A percentile compares a stretch with the other conserved stretches of the same genome.
Evolutionary conservation across 371 early-diverging fungal genomes (phyloP).

Genomic region (Encephalitozoon romaleae): DNA sequence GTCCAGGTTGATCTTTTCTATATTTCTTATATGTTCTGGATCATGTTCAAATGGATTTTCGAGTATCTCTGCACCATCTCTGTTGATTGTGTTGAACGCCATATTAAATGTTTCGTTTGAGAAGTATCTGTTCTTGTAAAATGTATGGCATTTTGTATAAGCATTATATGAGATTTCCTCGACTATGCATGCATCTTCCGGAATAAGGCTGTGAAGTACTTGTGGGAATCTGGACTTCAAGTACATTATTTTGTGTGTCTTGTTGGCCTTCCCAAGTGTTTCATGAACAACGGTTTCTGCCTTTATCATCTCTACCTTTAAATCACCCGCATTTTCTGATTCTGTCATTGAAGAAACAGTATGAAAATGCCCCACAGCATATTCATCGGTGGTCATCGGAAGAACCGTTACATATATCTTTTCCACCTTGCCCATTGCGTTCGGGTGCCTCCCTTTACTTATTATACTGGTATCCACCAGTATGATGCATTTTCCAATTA

Average conservation of each 20-base stretch:
- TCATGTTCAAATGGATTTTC: conserved; percentile 29
- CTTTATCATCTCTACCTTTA: conserved; percentile 37
- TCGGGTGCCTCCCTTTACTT: neutral
- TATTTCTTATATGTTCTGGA: neutral
- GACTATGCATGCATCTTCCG: conserved; percentile 53
- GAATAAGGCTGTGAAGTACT: conserved; percentile 51
- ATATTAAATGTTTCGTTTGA: conserved; percentile 53
- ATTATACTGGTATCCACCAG: neutral
- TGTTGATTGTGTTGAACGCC: conserved; percentile 23
- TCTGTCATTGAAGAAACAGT: conserved; percentile 54
- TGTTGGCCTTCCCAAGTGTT: conserved; percentile 29
- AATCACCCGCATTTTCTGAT: conserved; percentile 40
- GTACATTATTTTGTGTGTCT: conserved; percentile 56
- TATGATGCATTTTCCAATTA: neutral
- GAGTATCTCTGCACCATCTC: conserved; percentile 29
- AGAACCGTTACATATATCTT: conserved; percentile 47
- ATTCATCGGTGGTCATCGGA: conserved; percentile 58
- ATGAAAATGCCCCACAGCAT: conserved; percentile 57
- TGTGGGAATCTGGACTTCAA: conserved; percentile 53
- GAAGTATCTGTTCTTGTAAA: conserved; percentile 56
- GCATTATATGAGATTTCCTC: conserved; percentile 59
- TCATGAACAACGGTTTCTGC: conserved; percentile 39
- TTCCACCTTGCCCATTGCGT: conserved; percentile 24
- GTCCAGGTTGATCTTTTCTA: conserved; percentile 17
- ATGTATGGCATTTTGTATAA: conserved; percentile 50